Evolutionary conservation across 805 yeast genomes (phyloP).

Genomic region (Millerozyma acaciae): DNA sequence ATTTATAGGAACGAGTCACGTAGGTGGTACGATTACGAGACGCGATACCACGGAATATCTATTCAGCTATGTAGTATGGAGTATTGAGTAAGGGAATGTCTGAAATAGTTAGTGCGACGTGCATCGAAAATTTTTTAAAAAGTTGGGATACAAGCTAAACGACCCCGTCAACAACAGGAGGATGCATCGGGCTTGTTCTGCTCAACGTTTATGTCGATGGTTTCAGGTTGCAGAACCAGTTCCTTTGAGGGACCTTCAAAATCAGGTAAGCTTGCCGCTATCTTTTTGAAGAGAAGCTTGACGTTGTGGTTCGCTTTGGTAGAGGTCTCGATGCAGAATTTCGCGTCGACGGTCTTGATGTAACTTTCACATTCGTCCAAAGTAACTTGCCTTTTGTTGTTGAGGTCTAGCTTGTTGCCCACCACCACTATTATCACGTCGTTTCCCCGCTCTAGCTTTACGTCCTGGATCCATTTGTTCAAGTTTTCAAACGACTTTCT

Average conservation of each 20-base stretch:
- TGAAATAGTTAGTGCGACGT: too few species aligned
- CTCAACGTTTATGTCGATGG: slow-evolving; percentile 27
- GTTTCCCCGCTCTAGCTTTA: slow-evolving; percentile 85
- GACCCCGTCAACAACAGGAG: slow-evolving; percentile 21
- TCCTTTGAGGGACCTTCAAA: slow-evolving; percentile 32
- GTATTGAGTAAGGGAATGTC: too few species aligned
- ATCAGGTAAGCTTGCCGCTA: slow-evolving; percentile 89
- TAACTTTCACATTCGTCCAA: slow-evolving; percentile 80
- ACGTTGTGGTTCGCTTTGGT: slow-evolving; percentile 95
- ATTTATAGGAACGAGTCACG: too few species aligned
- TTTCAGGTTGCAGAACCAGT: slow-evolving; percentile 26
- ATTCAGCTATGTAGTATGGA: too few species aligned
- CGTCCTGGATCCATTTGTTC: slow-evolving; percentile 92
- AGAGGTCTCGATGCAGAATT: slow-evolving; percentile 85
- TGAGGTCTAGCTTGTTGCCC: slow-evolving; percentile 85
- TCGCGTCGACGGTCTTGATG: slow-evolving; percentile 68
- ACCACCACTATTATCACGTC: slow-evolving; percentile 87
- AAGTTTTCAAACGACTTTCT: slow-evolving; percentile 80
- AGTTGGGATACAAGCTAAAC: too few species aligned
- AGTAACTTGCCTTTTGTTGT: slow-evolving; percentile 76
- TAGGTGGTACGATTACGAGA: too few species aligned
- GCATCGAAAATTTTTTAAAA: too few species aligned
- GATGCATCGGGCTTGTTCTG: slow-evolving; percentile 37
- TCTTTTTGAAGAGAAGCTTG: slow-evolving; percentile 80
- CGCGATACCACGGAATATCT: too few species aligned